phyloP scores from a whole-genome alignment of 805 yeast genomes.

The Pichia phayaonensis region DNA sequence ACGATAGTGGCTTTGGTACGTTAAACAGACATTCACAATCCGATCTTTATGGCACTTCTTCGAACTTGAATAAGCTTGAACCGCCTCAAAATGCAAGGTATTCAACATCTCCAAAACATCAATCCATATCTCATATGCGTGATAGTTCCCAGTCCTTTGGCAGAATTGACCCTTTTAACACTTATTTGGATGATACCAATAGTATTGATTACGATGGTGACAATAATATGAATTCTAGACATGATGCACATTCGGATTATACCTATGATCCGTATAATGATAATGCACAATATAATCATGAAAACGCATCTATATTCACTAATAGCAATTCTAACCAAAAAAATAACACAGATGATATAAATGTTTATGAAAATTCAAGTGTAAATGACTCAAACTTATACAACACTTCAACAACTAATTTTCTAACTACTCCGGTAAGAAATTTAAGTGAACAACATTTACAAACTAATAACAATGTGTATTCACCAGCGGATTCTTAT shows the following conservation, averaged over 20 bases:
- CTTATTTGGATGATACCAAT: not conserved
- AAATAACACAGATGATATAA: not conserved
- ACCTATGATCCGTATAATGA: not conserved
- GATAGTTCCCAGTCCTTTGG: not conserved
- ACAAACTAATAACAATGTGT: slow-evolving; percentile 1
- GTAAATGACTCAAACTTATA: not conserved
- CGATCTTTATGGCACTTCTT: not conserved
- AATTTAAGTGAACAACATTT: not conserved
- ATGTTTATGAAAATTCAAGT: slow-evolving; percentile 3
- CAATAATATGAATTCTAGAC: not conserved
- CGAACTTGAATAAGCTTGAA: not conserved
- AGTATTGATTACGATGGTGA: not conserved
- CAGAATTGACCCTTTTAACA: slow-evolving; percentile 2
- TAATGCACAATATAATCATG: not conserved
- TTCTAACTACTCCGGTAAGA: slow-evolving; percentile 2
- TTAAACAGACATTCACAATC: not conserved
- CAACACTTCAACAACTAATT: slow-evolving; percentile 1
- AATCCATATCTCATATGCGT: slow-evolving; percentile 3
- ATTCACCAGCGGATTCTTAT: slow-evolving; percentile 9
- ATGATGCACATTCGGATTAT: not conserved
- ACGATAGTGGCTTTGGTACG: not conserved
- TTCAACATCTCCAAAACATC: slow-evolving; percentile 3
- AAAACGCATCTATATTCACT: not conserved
- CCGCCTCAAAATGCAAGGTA: slow-evolving; percentile 4
- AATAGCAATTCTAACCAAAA: not conserved